Percentiles rank a stretch among this genome's conserved stretches.
phyloP scores from a whole-genome alignment of 768 basidiomycete species.

The Psilocybe azurescens region DNA sequence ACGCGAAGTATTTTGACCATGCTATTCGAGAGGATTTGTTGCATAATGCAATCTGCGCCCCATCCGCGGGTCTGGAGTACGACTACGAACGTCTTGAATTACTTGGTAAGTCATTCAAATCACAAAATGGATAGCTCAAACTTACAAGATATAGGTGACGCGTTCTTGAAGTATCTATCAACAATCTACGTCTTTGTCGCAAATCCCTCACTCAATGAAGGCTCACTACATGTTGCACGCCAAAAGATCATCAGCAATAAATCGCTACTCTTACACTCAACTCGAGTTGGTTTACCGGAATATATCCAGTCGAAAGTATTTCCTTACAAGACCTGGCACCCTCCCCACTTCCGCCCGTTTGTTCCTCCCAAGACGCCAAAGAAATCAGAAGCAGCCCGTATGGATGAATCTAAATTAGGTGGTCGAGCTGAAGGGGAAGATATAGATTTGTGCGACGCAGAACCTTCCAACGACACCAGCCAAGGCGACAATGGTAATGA shows the following conservation, averaged over 20 bases:
- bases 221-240: conserved; percentile 67
- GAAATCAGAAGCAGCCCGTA: conserved; percentile 7
- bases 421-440: conserved; percentile 9
- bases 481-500: not conserved
- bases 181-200: conserved; percentile 78
- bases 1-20: conserved; percentile 67
- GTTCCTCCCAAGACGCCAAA: conserved; percentile 26
- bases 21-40: conserved; percentile 66
- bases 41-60: conserved; percentile 70
- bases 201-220: conserved; percentile 67
- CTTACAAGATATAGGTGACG: conserved; percentile 59
- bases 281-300: conserved; percentile 63
- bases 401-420: conserved; percentile 4
- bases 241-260: conserved; percentile 80
- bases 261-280: conserved; percentile 59
- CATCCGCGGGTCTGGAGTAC: conserved; percentile 69
- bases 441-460: not conserved
- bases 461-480: not conserved
- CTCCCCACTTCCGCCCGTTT: conserved; percentile 44
- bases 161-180: conserved; percentile 81
- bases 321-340: conserved; percentile 68
- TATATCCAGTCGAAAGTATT: conserved; percentile 80
- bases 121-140: conserved; percentile 8
- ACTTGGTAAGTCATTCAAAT: conserved; percentile 55
- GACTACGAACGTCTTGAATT: conserved; percentile 89